Evolutionary conservation across 768 basidiomycete species (phyloP).

Genomic region (Lactarius sanguifluus): DNA sequence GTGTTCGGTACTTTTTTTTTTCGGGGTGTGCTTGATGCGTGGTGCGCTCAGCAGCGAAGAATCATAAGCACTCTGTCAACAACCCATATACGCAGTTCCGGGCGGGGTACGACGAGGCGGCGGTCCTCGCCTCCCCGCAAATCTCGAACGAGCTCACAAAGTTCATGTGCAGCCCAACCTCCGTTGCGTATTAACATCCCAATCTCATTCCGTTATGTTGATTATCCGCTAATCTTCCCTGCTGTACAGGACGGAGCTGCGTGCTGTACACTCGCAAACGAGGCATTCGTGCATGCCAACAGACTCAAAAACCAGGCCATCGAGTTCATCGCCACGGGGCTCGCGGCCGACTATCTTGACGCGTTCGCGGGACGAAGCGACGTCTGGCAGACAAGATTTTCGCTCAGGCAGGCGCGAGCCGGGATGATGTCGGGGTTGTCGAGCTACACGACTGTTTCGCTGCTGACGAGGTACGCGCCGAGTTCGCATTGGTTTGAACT

Average conservation of each 20-base stretch:
- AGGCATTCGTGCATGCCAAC: conserved; percentile 71
- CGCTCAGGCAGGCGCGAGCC: conserved; percentile 60
- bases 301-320: conserved; percentile 83
- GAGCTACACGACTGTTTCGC: conserved; percentile 89
- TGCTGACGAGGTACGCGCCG: conserved; percentile 62
- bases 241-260: conserved; percentile 64
- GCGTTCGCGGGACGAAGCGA: conserved; percentile 66
- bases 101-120: conserved; percentile 71
- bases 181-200: conserved; percentile 30
- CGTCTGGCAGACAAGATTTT: conserved; percentile 70
- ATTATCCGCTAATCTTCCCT: not conserved
- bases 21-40: not conserved
- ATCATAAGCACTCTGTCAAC: conserved; percentile 76
- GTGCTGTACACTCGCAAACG: conserved; percentile 74
- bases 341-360: conserved; percentile 62
- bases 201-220: not conserved
- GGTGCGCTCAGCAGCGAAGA: conserved; percentile 63
- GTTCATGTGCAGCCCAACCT: conserved; percentile 88
- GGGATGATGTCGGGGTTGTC: conserved; percentile 78
- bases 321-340: conserved; percentile 67
- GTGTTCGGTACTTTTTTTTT: not conserved
- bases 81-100: conserved; percentile 89
- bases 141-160: conserved; percentile 75
- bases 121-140: conserved; percentile 64
- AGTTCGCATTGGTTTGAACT: not conserved